A percentile compares a stretch with the other conserved stretches of the same genome.
phyloP scores from a whole-genome alignment of 1,139 yeast species.

The Taiozyma sp. region DNA sequence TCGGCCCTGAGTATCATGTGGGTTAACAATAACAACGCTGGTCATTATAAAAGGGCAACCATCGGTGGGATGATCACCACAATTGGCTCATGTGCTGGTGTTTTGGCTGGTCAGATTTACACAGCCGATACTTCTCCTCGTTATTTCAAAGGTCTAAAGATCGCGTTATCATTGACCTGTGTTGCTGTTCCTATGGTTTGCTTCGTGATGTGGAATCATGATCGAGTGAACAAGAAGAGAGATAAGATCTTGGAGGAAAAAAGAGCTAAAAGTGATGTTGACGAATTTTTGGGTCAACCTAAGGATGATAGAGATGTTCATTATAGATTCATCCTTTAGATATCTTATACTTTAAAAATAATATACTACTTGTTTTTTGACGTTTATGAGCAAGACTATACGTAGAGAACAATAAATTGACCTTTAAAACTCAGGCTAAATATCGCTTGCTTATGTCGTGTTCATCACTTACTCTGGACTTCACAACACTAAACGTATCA shows the following conservation, averaged over 20 bases:
- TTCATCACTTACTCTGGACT: background rate
- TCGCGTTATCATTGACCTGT: constrained; percentile 18
- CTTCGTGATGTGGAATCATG: constrained; percentile 16
- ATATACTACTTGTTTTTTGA: background rate
- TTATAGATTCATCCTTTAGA: constrained; percentile 16
- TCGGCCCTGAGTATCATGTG: constrained; percentile 42
- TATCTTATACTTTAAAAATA: background rate
- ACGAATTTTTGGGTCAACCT: constrained; percentile 11
- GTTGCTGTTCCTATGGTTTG: constrained; percentile 18
- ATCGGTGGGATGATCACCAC: constrained; percentile 41
- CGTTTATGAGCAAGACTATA: background rate
- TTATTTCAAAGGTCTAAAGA: constrained; percentile 29
- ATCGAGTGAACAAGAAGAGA: constrained; percentile 15
- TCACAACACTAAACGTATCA: background rate
- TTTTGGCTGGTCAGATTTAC: constrained; percentile 41
- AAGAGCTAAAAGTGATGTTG: constrained; percentile 8
- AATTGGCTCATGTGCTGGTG: constrained; percentile 42
- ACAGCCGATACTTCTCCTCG: constrained; percentile 29
- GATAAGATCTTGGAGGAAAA: constrained; percentile 6
- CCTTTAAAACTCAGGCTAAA: background rate
- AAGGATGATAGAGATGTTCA: constrained; percentile 21
- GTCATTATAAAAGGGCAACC: constrained; percentile 42
- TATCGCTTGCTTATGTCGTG: background rate
- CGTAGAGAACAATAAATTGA: background rate
- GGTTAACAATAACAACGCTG: constrained; percentile 41